Conservation (phyloP, 805 yeast genomes). For the Candida tibetensis region DNA sequence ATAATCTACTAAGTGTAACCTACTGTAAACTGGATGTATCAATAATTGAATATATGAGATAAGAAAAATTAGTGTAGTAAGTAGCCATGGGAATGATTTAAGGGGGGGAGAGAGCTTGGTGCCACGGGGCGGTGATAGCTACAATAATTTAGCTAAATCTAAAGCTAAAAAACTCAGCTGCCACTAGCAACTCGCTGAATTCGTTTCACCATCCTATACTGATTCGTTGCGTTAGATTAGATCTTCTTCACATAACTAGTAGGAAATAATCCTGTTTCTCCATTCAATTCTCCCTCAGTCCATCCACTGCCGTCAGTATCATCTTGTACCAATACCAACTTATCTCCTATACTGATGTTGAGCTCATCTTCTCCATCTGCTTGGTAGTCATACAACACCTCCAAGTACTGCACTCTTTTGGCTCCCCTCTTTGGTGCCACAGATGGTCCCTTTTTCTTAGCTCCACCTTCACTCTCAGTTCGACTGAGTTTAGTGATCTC, state of each 20-base stretch:
- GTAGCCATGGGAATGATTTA: no score
- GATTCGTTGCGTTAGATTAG: conserved; percentile 14
- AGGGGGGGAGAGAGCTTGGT: no score
- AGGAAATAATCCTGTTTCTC: conserved; percentile 70
- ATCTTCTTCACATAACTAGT: conserved; percentile 60
- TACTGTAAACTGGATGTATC: no score
- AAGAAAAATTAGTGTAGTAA: no score
- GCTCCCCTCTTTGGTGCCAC: conserved; percentile 80
- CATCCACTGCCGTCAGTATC: conserved; percentile 79
- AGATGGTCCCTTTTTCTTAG: conserved; percentile 63
- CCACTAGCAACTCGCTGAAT: no score
- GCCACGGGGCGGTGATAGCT: no score
- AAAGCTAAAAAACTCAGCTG: no score
- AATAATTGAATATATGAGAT: no score
- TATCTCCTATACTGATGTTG: conserved; percentile 68
- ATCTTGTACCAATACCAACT: conserved; percentile 57
- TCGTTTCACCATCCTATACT: no score
- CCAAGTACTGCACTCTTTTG: conserved; percentile 58
- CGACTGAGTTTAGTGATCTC: conserved; percentile 43
- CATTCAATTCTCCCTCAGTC: conserved; percentile 86
- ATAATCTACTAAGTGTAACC: no score
- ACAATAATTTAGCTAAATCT: no score
- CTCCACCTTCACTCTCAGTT: conserved; percentile 8
- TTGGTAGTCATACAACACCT: conserved; percentile 70
- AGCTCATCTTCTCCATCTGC: conserved; percentile 84